phyloP scores from a whole-genome alignment of 116 monocot genomes.

The Dioscorea cayenensis region DNA sequence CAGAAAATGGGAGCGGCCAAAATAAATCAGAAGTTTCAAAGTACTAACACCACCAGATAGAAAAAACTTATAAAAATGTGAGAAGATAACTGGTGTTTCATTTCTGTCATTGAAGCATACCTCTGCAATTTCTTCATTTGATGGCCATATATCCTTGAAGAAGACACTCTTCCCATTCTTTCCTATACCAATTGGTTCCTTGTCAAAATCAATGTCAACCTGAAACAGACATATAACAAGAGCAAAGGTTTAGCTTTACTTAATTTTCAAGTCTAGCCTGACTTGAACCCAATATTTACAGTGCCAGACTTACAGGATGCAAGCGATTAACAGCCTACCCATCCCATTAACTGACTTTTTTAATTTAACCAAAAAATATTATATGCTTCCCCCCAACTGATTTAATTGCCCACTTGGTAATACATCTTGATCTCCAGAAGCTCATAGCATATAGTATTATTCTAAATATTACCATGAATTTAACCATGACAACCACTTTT shows the following conservation, averaged over 20 bases:
- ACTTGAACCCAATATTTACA: too few species aligned
- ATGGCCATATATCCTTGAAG: slow-evolving; percentile 73
- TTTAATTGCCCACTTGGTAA: too few species aligned
- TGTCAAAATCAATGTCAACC: slow-evolving; percentile 65
- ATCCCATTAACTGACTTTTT: too few species aligned
- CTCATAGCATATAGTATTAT: neutral
- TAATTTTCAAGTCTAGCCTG: too few species aligned
- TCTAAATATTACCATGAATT: neutral
- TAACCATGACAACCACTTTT: neutral
- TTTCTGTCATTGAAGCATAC: slow-evolving; percentile 6
- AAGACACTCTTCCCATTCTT: slow-evolving; percentile 62
- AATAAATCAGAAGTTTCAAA: neutral
- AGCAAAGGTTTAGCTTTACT: too few species aligned
- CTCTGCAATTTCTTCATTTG: slow-evolving; percentile 60
- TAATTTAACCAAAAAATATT: too few species aligned
- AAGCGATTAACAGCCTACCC: too few species aligned
- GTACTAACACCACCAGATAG: neutral
- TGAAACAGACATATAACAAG: slow-evolving; percentile 1
- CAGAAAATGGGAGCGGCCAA: neutral
- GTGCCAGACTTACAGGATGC: too few species aligned
- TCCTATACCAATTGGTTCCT: slow-evolving; percentile 43
- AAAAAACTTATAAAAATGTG: neutral
- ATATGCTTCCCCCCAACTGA: too few species aligned
- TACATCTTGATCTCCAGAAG: neutral
- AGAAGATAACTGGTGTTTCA: slow-evolving; percentile 2